Evolutionary conservation across 1,284 basidiomycete genomes (phyloP), one percentile per base, ranked within the genome.

Genomic region (Ceratobasidium sp.): DNA sequence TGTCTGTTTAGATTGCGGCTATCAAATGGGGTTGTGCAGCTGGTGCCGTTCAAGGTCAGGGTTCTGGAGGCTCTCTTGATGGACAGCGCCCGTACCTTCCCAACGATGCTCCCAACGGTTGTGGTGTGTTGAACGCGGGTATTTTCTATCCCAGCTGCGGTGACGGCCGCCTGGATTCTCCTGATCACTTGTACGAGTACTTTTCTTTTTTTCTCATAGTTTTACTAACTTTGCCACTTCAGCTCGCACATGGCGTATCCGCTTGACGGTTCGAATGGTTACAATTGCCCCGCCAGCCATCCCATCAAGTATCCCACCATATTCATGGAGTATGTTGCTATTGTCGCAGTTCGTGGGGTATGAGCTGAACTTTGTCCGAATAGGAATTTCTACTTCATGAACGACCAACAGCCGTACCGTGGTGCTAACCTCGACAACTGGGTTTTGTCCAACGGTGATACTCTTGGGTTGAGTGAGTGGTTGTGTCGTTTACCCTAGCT

Each of bases 1-100:
- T 9, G 33, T 19, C 9, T 56, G 53, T 27, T 14, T 33, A 72
- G 69, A 31, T 72, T 36, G 56, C 44, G 27, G 69, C 69, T 17
- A 72, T 72, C 57, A 72, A 51, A n/a, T 72, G 56, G 56, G 69
- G 69, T 11, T 72, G 69, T 47, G 48, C 69, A 1, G 69, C 69
- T 8, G 69, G 69, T 14, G 69, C 69, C n/a, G 69, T 72, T 50
- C 69, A 72, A 27, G 69, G 69, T 17, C 44, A 72, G 36, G 69
- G 69, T 4, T 60, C 33, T 57, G 69, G 57, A 19, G 69, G 69
- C 27, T 72, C 69, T n/a, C 11, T 72, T 19, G 24, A 22, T 22
- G 69, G 69, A n/a, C 69, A 72, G 69, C 41, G 69, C 5, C 69
- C 69, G 15, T 72, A 72, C 22, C 45, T 72, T 11, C 69, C 69